Percentiles rank a stretch among this genome's conserved stretches.
phyloP scores from a whole-genome alignment of 192 early-diverging fungal genomes.

The Martensiomyces pterosporus region DNA sequence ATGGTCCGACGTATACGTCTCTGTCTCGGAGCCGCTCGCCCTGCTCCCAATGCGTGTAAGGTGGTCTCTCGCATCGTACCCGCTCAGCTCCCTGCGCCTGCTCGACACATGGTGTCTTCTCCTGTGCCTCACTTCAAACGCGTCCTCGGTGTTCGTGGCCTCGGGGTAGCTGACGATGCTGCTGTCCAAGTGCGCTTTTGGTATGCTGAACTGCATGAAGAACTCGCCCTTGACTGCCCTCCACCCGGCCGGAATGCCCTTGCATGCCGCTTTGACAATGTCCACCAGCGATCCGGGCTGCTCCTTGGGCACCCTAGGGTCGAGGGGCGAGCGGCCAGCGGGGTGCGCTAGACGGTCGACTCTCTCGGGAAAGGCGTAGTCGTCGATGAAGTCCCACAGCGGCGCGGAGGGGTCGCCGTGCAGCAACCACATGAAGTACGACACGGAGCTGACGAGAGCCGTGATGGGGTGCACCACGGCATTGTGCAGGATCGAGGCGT shows the following conservation, averaged over 20 bases:
- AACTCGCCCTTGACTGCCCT: slow-evolving; percentile 12
- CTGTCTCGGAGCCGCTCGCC: not conserved
- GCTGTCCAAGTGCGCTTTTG: slow-evolving; percentile 33
- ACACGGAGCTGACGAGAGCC: slow-evolving; percentile 15
- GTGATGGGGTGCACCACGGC: slow-evolving; percentile 20
- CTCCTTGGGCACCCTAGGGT: slow-evolving; percentile 19
- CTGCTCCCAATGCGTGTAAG: no score
- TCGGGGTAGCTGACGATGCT: slow-evolving; percentile 20
- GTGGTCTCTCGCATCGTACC: not conserved
- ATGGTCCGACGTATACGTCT: not conserved
- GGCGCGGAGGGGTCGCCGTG: slow-evolving; percentile 34
- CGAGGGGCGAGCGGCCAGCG: slow-evolving; percentile 18
- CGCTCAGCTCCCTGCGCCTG: not conserved
- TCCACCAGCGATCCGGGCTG: slow-evolving; percentile 40
- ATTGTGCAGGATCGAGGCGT: not conserved
- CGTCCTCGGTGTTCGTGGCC: slow-evolving; percentile 13
- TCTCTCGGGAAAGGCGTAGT: slow-evolving; percentile 47
- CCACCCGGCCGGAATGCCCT: slow-evolving; percentile 13
- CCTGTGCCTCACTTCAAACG: slow-evolving; percentile 1
- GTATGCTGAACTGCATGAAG: slow-evolving; percentile 28
- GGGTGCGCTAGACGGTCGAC: slow-evolving; percentile 16
- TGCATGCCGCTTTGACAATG: slow-evolving; percentile 4
- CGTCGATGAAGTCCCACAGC: slow-evolving; percentile 40
- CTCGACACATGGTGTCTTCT: not conserved
- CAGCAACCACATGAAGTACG: slow-evolving; percentile 14